Base-by-base conservation (phyloP, 2,329 filamentous ascomycete species). In the Volutella citrinella region DNA sequence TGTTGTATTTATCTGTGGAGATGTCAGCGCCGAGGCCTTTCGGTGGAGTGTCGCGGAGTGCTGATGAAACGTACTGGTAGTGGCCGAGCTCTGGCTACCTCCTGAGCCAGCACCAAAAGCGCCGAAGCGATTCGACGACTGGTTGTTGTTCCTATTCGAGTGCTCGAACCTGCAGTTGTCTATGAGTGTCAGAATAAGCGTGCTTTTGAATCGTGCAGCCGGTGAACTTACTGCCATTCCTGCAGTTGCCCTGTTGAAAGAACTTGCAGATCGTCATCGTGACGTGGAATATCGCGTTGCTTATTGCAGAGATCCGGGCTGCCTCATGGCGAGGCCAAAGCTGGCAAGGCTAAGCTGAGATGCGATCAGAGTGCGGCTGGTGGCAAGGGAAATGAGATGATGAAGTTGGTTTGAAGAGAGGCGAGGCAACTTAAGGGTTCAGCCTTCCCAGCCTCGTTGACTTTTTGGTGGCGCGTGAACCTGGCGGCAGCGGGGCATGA, bases 131-230 rank as follows among this genome's bases (percentile, higher is more conserved):
- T 82, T 83, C 42, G 51, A 54, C 20, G 49, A 32, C 43, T 61
- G 57, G 32, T 59, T 65, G 26, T 59, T 55, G 38, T 49, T n/a
- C n/a, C n/a, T 51, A 32, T 40, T 48, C 12, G 55, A 56, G 16
- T 80, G 74, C 36, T 80, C 74, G 50, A 70, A 76, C 35, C 70
- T 65, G 51, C 76, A 80, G 30, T 54, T 65, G 28, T 64, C 76
- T 80, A 20, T 8, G n/a, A 16, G 21, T 24, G 35, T 51, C 28
- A 51, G 42, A 21, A 19, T 23, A 14, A n/a, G n/a, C n/a, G n/a
- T n/a, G n/a, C n/a, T n/a, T n/a, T n/a, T n/a, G n/a, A n/a, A n/a
- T n/a, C n/a, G n/a, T 14, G 20, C 10, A 13, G 12, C 34, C 25
- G 32, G 32, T 29, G 49, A 20, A 62, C 69, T 30, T 62, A 75